Conservation (phyloP, 352 stramenopile species). For the Phytophthora pluvialis region DNA sequence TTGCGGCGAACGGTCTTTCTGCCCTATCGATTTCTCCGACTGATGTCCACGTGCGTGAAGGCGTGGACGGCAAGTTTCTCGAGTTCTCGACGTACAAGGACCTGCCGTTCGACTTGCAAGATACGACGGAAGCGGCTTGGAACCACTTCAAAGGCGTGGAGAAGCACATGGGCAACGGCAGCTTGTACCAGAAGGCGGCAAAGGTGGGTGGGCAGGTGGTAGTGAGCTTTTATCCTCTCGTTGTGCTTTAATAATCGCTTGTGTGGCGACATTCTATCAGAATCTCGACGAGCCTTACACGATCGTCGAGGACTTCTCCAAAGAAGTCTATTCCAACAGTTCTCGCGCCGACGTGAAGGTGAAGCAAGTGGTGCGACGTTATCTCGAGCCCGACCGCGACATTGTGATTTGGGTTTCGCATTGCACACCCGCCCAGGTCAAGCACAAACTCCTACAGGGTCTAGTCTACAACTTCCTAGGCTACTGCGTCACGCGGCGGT, state of each 20-base stretch:
- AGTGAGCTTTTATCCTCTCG: neutral
- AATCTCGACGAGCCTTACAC: constrained; percentile 51
- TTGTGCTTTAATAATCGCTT: neutral
- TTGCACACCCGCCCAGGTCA: constrained; percentile 53
- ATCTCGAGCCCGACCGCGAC: constrained; percentile 57
- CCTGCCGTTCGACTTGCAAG: constrained; percentile 29
- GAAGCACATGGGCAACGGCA: constrained; percentile 35
- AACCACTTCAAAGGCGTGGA: constrained; percentile 33
- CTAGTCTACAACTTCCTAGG: constrained; percentile 51
- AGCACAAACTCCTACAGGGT: constrained; percentile 41
- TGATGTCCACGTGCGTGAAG: constrained; percentile 36
- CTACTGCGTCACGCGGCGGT: constrained; percentile 58
- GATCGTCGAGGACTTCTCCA: constrained; percentile 58
- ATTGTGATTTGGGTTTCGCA: constrained; percentile 65
- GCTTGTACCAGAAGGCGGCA: constrained; percentile 34
- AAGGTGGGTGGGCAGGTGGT: constrained; percentile 10
- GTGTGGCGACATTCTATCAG: constrained; percentile 5
- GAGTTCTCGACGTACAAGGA: constrained; percentile 35
- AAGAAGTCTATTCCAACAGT: constrained; percentile 58
- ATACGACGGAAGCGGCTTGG: constrained; percentile 23
- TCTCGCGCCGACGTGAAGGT: constrained; percentile 52
- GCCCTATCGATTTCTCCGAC: constrained; percentile 20
- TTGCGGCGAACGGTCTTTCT: constrained; percentile 31
- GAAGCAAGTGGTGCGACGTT: constrained; percentile 63
- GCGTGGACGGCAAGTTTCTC: constrained; percentile 29